These are phyloP conservation scores for Rosa rugosa DNA, from an alignment of 306 rosid genomes.

Conservation along the genomic window DNA sequence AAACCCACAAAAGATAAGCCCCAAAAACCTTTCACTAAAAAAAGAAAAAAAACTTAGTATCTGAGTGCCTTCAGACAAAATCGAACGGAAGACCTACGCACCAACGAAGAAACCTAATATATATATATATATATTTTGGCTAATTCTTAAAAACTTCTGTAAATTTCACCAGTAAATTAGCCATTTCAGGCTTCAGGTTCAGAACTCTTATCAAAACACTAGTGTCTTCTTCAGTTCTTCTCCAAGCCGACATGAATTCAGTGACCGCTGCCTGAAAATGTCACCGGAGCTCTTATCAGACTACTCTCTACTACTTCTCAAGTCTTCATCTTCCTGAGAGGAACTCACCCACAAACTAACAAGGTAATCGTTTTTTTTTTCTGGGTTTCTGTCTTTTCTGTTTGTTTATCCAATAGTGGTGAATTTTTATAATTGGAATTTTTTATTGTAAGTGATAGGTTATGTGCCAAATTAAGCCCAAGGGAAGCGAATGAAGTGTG, in stretches of 20 bases:
- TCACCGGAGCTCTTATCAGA: not conserved
- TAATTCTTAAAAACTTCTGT: no score
- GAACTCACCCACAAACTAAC: not conserved
- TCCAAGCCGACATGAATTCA: not conserved
- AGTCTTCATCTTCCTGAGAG: not conserved
- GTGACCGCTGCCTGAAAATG: constrained; percentile 4
- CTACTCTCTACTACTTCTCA: not conserved
- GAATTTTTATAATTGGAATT: not conserved
- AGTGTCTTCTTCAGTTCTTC: not conserved
- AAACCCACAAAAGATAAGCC: not conserved
- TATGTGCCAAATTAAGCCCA: not conserved
- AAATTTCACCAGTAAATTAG: not conserved
- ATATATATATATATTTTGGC: no score
- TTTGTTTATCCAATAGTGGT: not conserved
- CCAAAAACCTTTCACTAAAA: not conserved
- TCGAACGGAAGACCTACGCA: not conserved
- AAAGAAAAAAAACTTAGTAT: no score
- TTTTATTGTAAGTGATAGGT: not conserved
- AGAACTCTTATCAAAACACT: not conserved
- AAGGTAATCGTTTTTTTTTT: not conserved
- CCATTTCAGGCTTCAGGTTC: not conserved
- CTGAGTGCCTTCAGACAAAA: not conserved
- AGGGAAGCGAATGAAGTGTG: not conserved
- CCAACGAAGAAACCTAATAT: not conserved
- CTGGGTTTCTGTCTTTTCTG: not conserved